These are phyloP conservation scores for Myxozyma monticola DNA, from an alignment of 805 yeast genomes.

Conservation along the genomic window DNA sequence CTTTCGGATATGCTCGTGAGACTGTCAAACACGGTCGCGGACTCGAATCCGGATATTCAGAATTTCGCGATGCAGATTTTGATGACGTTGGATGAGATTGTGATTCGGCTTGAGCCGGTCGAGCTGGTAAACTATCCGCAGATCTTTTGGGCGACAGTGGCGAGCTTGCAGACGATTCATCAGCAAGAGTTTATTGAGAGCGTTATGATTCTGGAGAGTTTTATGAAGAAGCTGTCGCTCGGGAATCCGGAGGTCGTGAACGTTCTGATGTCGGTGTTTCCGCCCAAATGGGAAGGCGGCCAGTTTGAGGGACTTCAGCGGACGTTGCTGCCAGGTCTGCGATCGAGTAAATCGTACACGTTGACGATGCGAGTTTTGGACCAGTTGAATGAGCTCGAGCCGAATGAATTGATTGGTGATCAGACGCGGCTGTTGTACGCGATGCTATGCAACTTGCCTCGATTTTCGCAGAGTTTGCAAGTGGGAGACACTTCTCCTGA, in stretches of 20 bases:
- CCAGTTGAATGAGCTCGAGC: slow-evolving; percentile 62
- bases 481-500: slow-evolving; percentile 52
- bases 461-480: slow-evolving; percentile 80
- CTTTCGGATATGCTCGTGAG: slow-evolving; percentile 91
- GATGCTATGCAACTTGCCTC: slow-evolving; percentile 74
- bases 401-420: slow-evolving; percentile 75
- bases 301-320: slow-evolving; percentile 85
- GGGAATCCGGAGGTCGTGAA: slow-evolving; percentile 83
- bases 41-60: slow-evolving; percentile 84
- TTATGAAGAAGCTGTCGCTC: slow-evolving; percentile 81
- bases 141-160: slow-evolving; percentile 92
- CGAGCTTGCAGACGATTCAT: slow-evolving; percentile 83
- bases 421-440: slow-evolving; percentile 70
- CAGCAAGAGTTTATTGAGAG: slow-evolving; percentile 92
- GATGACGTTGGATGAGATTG: slow-evolving; percentile 91
- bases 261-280: slow-evolving; percentile 81
- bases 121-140: slow-evolving; percentile 87
- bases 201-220: slow-evolving; percentile 74
- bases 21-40: slow-evolving; percentile 88
- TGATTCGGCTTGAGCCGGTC: slow-evolving; percentile 78
- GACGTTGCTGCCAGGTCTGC: slow-evolving; percentile 73
- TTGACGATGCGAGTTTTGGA: slow-evolving; percentile 73
- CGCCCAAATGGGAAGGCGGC: slow-evolving; percentile 96
- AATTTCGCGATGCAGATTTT: slow-evolving; percentile 96
- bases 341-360: slow-evolving; percentile 79